Conservation (phyloP, 2,329 filamentous ascomycete genomes). For the Lachnellula subtilissima region DNA sequence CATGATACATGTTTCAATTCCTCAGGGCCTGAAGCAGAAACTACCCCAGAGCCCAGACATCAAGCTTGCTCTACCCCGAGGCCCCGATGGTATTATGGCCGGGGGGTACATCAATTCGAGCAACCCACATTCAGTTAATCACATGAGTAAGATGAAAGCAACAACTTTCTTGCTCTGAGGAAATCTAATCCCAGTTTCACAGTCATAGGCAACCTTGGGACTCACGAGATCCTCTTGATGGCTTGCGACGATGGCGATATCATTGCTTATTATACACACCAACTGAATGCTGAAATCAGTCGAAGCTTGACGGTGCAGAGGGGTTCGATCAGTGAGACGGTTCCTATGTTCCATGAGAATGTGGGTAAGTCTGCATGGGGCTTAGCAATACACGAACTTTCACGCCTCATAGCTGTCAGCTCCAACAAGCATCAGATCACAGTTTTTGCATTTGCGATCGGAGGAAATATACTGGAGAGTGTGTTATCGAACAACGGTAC, state of each 20-base stretch:
- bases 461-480: neutral
- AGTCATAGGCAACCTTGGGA: constrained; percentile 62
- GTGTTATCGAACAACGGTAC: neutral
- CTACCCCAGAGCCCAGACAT: constrained; percentile 46
- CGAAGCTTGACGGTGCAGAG: neutral
- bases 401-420: constrained; percentile 81
- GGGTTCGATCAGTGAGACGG: neutral
- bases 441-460: constrained; percentile 46
- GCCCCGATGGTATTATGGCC: constrained; percentile 39
- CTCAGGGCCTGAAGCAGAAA: constrained; percentile 43
- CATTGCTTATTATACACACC: constrained; percentile 58
- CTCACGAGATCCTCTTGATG: constrained; percentile 63
- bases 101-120: constrained; percentile 49
- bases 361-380: constrained; percentile 85
- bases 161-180: too few species aligned
- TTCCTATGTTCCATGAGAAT: constrained; percentile 65
- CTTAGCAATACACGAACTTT: constrained; percentile 66
- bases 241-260: constrained; percentile 74
- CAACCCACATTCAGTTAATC: constrained; percentile 44
- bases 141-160: constrained; percentile 16
- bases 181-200: too few species aligned
- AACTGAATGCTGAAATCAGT: constrained; percentile 10
- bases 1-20: constrained; percentile 53
- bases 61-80: constrained; percentile 40
- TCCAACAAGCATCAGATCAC: constrained; percentile 62